Percentiles rank a stretch among this genome's conserved stretches.
phyloP scores from a whole-genome alignment of 2,329 filamentous ascomycete genomes.

The Calonectria naviculata region DNA sequence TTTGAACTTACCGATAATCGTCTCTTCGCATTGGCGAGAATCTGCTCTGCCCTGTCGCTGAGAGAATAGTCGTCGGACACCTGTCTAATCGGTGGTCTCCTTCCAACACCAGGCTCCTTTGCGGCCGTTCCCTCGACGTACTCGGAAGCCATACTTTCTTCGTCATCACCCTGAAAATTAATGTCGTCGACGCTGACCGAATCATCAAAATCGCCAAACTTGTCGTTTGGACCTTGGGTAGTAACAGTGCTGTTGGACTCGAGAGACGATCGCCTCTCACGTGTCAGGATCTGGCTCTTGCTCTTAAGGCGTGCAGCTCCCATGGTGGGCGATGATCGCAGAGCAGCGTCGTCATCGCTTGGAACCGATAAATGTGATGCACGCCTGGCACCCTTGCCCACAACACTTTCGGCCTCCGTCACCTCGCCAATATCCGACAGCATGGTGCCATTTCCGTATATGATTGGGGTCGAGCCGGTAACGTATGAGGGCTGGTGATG shows the following conservation, averaged over 20 bases:
- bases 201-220: conserved; percentile 73
- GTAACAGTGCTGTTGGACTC: conserved; percentile 72
- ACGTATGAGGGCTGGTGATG: not conserved
- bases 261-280: conserved; percentile 64
- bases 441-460: conserved; percentile 77
- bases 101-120: conserved; percentile 28
- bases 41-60: conserved; percentile 87
- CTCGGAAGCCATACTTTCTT: conserved; percentile 72
- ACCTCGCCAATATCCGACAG: conserved; percentile 73
- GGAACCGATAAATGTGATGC: conserved; percentile 47
- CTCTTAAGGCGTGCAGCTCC: conserved; percentile 56
- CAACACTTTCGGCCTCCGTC: conserved; percentile 63
- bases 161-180: conserved; percentile 74
- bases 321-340: conserved; percentile 59
- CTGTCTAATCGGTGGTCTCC: conserved; percentile 26
- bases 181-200: conserved; percentile 71
- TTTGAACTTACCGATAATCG: conserved; percentile 78
- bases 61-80: conserved; percentile 71
- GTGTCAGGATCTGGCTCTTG: conserved; percentile 54
- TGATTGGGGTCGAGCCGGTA: conserved; percentile 69
- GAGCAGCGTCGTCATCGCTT: conserved; percentile 47
- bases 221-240: conserved; percentile 57
- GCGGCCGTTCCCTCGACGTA: conserved; percentile 59
- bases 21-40: conserved; percentile 92
- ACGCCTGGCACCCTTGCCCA: conserved; percentile 54